Percentiles rank a stretch among this genome's conserved stretches.
Conservation (phyloP, 495 filamentous ascomycete species). For the Aspergillus incahuasiensis region DNA sequence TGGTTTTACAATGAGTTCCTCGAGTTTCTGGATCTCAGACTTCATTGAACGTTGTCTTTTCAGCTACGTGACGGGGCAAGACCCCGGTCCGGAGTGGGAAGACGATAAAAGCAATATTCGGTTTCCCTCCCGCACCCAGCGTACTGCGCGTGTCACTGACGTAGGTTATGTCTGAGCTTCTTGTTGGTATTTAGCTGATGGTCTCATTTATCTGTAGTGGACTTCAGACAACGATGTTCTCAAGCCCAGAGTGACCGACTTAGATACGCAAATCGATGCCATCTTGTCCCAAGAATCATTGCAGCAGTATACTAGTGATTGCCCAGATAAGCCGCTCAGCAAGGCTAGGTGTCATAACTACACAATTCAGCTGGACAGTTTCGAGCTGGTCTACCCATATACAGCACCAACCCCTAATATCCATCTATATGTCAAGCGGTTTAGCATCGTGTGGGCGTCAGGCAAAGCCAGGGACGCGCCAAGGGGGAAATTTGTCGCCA, state of each 20-base stretch:
- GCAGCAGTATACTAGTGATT: slow-evolving; percentile 14
- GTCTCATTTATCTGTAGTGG: slow-evolving; percentile 22
- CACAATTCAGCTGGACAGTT: slow-evolving; percentile 32
- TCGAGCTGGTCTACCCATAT: slow-evolving; percentile 36
- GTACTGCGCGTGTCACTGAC: slow-evolving; percentile 9
- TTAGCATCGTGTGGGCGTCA: slow-evolving; percentile 28
- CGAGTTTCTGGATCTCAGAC: slow-evolving; percentile 28
- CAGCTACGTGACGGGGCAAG: slow-evolving; percentile 13
- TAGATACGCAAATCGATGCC: slow-evolving; percentile 34
- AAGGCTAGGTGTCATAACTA: slow-evolving; percentile 26
- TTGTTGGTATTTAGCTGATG: not conserved
- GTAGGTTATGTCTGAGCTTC: not conserved
- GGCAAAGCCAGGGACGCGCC: slow-evolving; percentile 21
- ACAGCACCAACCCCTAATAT: slow-evolving; percentile 22
- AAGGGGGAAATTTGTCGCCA: slow-evolving; percentile 19
- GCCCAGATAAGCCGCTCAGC: slow-evolving; percentile 13
- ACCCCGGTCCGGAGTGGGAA: slow-evolving; percentile 22
- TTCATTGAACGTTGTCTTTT: slow-evolving; percentile 27
- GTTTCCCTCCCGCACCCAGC: slow-evolving; percentile 17
- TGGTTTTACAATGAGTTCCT: slow-evolving; percentile 25
- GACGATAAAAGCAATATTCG: slow-evolving; percentile 40
- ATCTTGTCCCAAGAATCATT: slow-evolving; percentile 26
- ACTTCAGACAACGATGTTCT: slow-evolving; percentile 10
- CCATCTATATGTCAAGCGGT: slow-evolving; percentile 33
- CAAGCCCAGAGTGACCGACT: slow-evolving; percentile 34